Evolutionary conservation across 192 early-diverging fungal genomes (phyloP).

Genomic region (Diversispora eburnea): DNA sequence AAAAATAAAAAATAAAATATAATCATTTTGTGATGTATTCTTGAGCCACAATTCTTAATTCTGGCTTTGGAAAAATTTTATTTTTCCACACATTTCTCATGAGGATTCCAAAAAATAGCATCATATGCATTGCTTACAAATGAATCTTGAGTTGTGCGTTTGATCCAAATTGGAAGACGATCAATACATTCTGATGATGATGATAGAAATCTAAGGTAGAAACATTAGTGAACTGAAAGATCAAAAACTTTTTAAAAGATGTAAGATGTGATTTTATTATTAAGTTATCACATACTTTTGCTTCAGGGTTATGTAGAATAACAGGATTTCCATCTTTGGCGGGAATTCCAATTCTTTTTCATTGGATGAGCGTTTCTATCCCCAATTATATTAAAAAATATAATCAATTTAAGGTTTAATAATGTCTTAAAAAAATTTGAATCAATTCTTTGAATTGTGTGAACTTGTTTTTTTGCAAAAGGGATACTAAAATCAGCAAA

Average conservation of each 20-base stretch:
- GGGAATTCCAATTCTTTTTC: conserved; percentile 69
- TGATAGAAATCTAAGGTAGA: conserved; percentile 61
- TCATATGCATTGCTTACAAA: conserved; percentile 80
- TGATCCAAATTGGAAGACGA: conserved; percentile 86
- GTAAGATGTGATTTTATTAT: no score
- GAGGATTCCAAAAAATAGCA: conserved; percentile 92
- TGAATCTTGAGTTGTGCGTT: conserved; percentile 81
- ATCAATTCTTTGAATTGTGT: not conserved
- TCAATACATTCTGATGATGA: conserved; percentile 75
- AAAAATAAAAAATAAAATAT: no score
- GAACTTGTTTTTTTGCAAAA: not conserved
- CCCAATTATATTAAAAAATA: conserved; percentile 69
- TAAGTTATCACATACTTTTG: conserved; percentile 58
- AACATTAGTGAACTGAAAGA: not conserved
- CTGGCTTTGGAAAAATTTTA: conserved; percentile 62
- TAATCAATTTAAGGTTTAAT: not conserved
- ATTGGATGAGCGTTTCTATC: conserved; percentile 69
- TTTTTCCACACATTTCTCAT: conserved; percentile 72
- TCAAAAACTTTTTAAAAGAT: not conserved
- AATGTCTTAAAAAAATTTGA: not conserved
- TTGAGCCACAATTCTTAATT: no score
- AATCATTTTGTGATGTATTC: no score
- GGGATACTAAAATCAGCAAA: conserved; percentile 89
- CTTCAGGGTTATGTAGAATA: conserved; percentile 83
- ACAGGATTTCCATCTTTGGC: conserved; percentile 58